Evolutionary conservation across 176 grass and related monocot species (phyloP).

Genomic region (Hordeum vulgare): MorexV3_pseudomolecules_assembly NC_058521.1:97741840-97742339

Average conservation of each 20-base stretch:
- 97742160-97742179: slow-evolving; percentile 64
- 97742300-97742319: not conserved
- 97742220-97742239: slow-evolving; percentile 36
- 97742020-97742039: not conserved
- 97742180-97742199: slow-evolving; percentile 75
- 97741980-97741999: slow-evolving; percentile 85
- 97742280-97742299: not conserved
- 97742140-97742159: slow-evolving; percentile 74
- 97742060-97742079: not conserved
- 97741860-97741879: not conserved
- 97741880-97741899: not conserved
- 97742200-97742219: slow-evolving; percentile 34
- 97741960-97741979: slow-evolving; percentile 64
- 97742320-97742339: not conserved
- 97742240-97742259: not conserved
- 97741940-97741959: slow-evolving; percentile 96
- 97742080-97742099: slow-evolving; percentile 69
- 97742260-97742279: not conserved
- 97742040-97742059: not conserved
- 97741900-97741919: slow-evolving; percentile 1
- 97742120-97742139: slow-evolving; percentile 70
- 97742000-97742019: slow-evolving; percentile 83
- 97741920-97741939: slow-evolving; percentile 82
- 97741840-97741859: slow-evolving; percentile 9
- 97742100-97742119: slow-evolving; percentile 85